Evolutionary conservation across 129 eudicot species (phyloP).

Genomic region (Flaveria trinervia): DNA sequence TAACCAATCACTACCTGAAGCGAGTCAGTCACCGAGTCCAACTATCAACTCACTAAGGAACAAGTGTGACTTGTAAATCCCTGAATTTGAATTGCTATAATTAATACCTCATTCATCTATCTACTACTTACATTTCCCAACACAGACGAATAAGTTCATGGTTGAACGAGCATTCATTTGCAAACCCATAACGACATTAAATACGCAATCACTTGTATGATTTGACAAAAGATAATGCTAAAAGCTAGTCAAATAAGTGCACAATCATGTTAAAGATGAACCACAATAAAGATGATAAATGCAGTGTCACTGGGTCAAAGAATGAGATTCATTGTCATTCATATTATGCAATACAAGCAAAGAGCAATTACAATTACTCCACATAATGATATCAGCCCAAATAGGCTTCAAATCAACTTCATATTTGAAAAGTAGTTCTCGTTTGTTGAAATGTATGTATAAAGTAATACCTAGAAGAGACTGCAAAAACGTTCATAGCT

Average conservation of each 20-base stretch:
- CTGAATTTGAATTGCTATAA: neutral
- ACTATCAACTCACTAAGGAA: no score
- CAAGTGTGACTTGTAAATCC: no score
- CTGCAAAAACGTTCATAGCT: slow-evolving; percentile 28
- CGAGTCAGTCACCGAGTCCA: no score
- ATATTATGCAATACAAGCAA: slow-evolving; percentile 8
- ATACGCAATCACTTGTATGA: neutral
- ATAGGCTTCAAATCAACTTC: slow-evolving; percentile 10
- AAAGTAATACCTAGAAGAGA: slow-evolving; percentile 30
- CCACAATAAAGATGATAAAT: neutral
- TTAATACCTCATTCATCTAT: neutral
- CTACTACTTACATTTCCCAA: neutral
- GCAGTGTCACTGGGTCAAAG: neutral
- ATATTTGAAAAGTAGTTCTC: slow-evolving; percentile 2
- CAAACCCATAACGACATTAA: neutral
- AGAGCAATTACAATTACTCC: slow-evolving; percentile 19
- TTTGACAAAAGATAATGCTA: neutral
- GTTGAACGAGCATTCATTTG: neutral
- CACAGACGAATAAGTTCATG: neutral
- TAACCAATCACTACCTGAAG: neutral
- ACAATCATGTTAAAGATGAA: neutral
- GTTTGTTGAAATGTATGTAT: slow-evolving; percentile 21
- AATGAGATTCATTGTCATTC: slow-evolving; percentile 21
- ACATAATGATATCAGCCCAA: slow-evolving; percentile 26
- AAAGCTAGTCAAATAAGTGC: neutral